Base-by-base conservation (phyloP, 2,329 filamentous ascomycete species). In the Penicillium capsulatum region DNA sequence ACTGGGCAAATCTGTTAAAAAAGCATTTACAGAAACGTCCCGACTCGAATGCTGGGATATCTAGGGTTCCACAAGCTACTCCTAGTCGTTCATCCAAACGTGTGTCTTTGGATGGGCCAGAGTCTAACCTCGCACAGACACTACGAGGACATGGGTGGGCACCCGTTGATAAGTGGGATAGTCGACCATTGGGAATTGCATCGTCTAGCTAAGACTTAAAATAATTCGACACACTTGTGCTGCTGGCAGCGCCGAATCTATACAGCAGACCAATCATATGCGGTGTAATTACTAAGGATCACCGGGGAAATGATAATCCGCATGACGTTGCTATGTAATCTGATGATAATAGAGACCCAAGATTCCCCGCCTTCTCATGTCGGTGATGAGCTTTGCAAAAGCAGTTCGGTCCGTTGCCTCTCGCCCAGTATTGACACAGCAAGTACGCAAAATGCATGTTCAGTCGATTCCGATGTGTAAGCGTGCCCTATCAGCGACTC, bases 391-490 rank as follows among this genome's bases (percentile, higher is more conserved):
- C 48, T 55, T 63, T 46, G 30, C 52, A 43, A 54, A 51, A 48
- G 36, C 47, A 7, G 37, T 51, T 29, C 47, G 53, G 31, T 45
- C 45, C 32, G 38, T 53, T 30, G 16, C 35, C 39, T 34, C 15
- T 37, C 38, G 38, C 10, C 34, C 19, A 39, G 31, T 20, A n/a
- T 14, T 30, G 20, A 47, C n/a, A n/a, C n/a, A 44, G 15, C 47
- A 48, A 35, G 17, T 34, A 34, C 58, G 62, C 60, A 49, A 54
- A 40, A 75, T 75, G 72, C 72, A 74, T 67, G 64, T 75, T 48
- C 65, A 70, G 48, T 72, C 71, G 28, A 73, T 75, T 63, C 72
- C 72, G 13, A 74, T 75, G 72, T 75, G 72, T 75, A 66, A 47
- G 69, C 60, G 30, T 27, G 22, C 19, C 5, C 19, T n/a, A n/a